A percentile compares a stretch with the other conserved stretches of the same genome.
Evolutionary conservation across 2,329 filamentous ascomycete species (phyloP).

Genomic region (Truncatella angustata): DNA sequence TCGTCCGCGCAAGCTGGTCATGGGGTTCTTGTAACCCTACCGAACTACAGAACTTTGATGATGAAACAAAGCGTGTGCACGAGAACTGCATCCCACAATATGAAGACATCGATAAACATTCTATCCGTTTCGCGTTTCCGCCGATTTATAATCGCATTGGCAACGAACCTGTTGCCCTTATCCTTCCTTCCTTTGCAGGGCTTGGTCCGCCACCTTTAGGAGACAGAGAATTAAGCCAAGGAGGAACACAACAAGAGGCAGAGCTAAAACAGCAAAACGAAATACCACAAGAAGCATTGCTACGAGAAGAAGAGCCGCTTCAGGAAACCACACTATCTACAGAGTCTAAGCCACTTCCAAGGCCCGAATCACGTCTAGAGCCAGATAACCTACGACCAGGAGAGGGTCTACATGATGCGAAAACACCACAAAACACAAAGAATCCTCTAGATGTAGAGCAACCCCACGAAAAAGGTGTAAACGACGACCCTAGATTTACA

Average conservation of each 20-base stretch:
- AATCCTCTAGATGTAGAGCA: no score
- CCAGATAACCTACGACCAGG: no score
- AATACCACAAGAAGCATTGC: background rate
- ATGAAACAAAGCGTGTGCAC: background rate
- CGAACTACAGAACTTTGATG: background rate
- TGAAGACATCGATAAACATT: conserved; percentile 2
- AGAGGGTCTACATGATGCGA: no score
- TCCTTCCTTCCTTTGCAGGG: conserved; percentile 2
- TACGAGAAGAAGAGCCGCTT: no score
- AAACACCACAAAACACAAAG: no score
- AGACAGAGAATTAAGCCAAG: background rate
- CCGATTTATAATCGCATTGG: background rate
- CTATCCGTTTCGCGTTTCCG: conserved; percentile 8
- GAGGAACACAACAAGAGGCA: background rate
- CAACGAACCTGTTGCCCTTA: conserved; percentile 6
- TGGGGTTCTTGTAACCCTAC: conserved; percentile 2
- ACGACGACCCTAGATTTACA: background rate
- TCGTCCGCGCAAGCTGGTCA: conserved; percentile 1
- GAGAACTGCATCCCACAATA: background rate
- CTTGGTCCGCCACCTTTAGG: conserved; percentile 2
- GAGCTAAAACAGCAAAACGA: conserved; percentile 2
- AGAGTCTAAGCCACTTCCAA: no score
- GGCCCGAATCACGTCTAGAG: no score
- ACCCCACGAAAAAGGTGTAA: background rate
- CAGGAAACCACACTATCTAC: no score